Conservation (phyloP, 2,329 filamentous ascomycete genomes). For the Helotiales sp. region DNA sequence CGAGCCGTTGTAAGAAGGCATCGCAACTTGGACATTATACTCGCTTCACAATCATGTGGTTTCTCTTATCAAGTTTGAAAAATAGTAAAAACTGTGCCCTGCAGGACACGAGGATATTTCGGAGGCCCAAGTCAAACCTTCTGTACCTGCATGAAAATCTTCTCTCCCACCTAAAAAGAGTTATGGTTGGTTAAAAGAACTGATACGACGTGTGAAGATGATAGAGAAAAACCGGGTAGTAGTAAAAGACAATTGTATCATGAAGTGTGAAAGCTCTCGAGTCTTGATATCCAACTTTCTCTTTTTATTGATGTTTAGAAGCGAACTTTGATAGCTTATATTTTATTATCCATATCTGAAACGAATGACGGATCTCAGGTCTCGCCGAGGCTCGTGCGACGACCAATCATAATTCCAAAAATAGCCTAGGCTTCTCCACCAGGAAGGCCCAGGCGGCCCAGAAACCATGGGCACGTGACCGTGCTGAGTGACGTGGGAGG, state of each 20-base stretch:
- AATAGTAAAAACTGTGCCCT: background rate
- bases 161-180: background rate
- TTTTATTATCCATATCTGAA: constrained; percentile 1
- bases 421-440: constrained; percentile 3
- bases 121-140: background rate
- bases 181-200: background rate
- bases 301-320: background rate
- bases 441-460: background rate
- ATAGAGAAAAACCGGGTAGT: background rate
- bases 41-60: too few species aligned
- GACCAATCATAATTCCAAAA: background rate
- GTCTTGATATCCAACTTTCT: background rate
- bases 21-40: too few species aligned
- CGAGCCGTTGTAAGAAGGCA: too few species aligned
- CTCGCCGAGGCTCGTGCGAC: constrained; percentile 1
- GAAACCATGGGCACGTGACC: background rate
- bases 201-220: background rate
- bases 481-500: background rate
- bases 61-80: background rate
- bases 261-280: background rate
- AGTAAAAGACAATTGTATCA: background rate
- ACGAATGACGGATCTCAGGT: constrained; percentile 9
- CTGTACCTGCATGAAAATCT: background rate
- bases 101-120: background rate
- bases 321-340: background rate